Evolutionary conservation across 805 yeast genomes (phyloP).

Genomic region (Kodamaea jinghongensis): DNA sequence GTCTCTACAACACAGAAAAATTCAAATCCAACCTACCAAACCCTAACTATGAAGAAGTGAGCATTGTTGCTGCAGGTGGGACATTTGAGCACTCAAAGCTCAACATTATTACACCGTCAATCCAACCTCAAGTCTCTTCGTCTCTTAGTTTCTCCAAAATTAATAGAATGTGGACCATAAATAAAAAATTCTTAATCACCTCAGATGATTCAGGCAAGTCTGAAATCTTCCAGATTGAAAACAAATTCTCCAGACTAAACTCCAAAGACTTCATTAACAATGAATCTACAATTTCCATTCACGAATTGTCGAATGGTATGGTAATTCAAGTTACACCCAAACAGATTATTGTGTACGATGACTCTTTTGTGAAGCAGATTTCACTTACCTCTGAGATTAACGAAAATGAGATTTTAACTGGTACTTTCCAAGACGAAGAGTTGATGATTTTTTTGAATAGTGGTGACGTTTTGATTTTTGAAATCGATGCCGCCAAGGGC

Average conservation of each 20-base stretch:
- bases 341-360: constrained; percentile 58
- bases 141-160: constrained; percentile 71
- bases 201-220: constrained; percentile 68
- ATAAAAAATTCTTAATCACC: constrained; percentile 62
- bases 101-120: constrained; percentile 61
- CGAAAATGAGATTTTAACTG: constrained; percentile 62
- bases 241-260: constrained; percentile 59
- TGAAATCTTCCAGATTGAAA: constrained; percentile 63
- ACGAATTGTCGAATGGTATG: constrained; percentile 53
- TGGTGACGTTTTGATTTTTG: constrained; percentile 64
- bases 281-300: constrained; percentile 64
- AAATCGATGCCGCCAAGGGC: constrained; percentile 39
- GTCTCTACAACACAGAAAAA: constrained; percentile 52
- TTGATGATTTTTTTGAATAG: constrained; percentile 61
- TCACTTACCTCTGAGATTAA: constrained; percentile 41
- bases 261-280: constrained; percentile 62
- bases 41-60: constrained; percentile 64
- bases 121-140: constrained; percentile 65
- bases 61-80: constrained; percentile 72
- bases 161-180: constrained; percentile 72
- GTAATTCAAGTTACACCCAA: constrained; percentile 73
- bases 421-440: constrained; percentile 60
- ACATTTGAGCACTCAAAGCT: constrained; percentile 52
- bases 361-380: constrained; percentile 52
- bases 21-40: constrained; percentile 61